These are phyloP conservation scores for Podila clonocystis DNA, from an alignment of 192 early-diverging fungal genomes.

Conservation along the genomic window DNA sequence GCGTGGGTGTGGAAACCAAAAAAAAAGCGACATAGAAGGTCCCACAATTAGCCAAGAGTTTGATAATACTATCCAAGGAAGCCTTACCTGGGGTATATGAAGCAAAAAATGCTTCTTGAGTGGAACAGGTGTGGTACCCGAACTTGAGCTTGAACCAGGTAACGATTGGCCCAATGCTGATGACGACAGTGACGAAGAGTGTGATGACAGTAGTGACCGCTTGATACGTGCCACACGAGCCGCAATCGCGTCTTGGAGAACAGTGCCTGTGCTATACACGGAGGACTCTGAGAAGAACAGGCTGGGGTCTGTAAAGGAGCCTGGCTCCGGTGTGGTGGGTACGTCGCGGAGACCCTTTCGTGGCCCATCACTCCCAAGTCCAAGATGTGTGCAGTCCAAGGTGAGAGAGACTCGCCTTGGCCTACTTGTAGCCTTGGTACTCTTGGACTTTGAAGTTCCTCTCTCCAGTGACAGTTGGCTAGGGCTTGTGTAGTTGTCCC, in stretches of 20 bases:
- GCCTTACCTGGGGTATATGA: slow-evolving; percentile 40
- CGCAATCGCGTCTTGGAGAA: slow-evolving; percentile 35
- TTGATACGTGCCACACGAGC: slow-evolving; percentile 39
- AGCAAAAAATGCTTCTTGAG: slow-evolving; percentile 46
- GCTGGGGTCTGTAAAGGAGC: slow-evolving; percentile 14
- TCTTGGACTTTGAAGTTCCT: slow-evolving; percentile 2
- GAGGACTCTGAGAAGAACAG: neutral
- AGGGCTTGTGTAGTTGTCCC: slow-evolving; percentile 41
- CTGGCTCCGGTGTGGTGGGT: neutral
- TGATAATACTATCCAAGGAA: neutral
- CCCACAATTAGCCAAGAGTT: too few species aligned
- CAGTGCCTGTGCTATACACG: slow-evolving; percentile 16
- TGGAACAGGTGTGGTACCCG: neutral
- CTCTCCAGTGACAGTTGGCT: slow-evolving; percentile 21
- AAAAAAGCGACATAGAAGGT: too few species aligned
- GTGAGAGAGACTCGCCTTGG: slow-evolving; percentile 31
- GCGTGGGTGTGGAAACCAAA: too few species aligned
- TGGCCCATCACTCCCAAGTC: slow-evolving; percentile 28
- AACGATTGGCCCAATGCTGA: neutral
- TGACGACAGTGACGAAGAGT: neutral
- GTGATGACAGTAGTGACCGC: slow-evolving; percentile 16
- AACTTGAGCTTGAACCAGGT: neutral
- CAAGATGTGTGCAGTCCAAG: slow-evolving; percentile 42
- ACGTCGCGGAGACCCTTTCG: slow-evolving; percentile 32
- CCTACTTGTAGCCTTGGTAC: neutral